A percentile compares a stretch with the other conserved stretches of the same genome.
These are phyloP conservation scores for Verruconis gallopava DNA, from an alignment of 2,329 filamentous ascomycete genomes.

Conservation along the genomic window DNA sequence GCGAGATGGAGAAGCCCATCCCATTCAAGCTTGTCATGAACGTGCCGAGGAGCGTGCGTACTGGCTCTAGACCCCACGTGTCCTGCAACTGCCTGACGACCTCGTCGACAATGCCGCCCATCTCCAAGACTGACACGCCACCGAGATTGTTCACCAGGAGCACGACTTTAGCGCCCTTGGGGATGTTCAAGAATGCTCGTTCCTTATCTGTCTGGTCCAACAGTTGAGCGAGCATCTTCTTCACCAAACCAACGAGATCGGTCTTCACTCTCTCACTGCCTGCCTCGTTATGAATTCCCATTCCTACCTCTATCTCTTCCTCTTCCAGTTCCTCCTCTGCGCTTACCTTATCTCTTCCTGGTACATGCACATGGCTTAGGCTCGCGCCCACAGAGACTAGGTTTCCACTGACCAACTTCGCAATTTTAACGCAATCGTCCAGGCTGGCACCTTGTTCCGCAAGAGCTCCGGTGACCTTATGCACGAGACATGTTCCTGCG, in stretches of 20 bases:
- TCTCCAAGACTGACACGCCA: conserved; percentile 57
- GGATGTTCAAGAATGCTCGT: conserved; percentile 54
- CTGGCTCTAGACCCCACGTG: conserved; percentile 47
- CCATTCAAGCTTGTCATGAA: conserved; percentile 64
- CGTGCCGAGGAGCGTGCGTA: conserved; percentile 49
- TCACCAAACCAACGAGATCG: conserved; percentile 31
- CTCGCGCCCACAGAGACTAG: conserved; percentile 76
- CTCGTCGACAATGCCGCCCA: conserved; percentile 60
- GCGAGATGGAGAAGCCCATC: conserved; percentile 55
- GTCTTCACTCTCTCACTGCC: conserved; percentile 29
- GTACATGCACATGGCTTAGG: conserved; percentile 84
- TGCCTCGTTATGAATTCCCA: conserved; percentile 37
- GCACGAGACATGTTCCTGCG: conserved; percentile 79
- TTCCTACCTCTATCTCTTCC: conserved; percentile 53
- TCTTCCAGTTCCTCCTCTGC: conserved; percentile 45
- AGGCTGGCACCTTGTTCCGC: conserved; percentile 54
- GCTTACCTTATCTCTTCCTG: conserved; percentile 51
- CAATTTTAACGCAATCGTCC: conserved; percentile 59
- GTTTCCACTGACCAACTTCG: conserved; percentile 59
- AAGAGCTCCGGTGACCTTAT: conserved; percentile 77
- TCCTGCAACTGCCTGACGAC: conserved; percentile 47
- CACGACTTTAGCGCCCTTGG: conserved; percentile 48
- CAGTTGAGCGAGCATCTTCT: conserved; percentile 52
- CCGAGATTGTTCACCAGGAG: conserved; percentile 65
- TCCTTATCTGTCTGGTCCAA: conserved; percentile 52